Evolutionary conservation across 1,284 basidiomycete species (phyloP).

Genomic region (Tylopilus sp.): DNA sequence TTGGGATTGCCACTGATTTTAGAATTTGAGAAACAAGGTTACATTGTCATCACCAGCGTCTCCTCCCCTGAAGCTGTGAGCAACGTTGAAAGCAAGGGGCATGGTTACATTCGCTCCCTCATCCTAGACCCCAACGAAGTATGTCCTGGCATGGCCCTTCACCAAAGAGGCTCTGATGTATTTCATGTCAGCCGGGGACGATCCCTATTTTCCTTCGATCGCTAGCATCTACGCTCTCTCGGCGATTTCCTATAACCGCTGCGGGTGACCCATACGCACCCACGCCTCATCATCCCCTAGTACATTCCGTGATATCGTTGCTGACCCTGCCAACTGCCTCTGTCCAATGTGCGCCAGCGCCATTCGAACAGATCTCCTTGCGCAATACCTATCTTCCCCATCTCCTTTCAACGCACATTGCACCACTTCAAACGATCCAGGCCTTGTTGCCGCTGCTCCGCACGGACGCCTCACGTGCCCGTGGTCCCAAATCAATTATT

Average conservation of each 20-base stretch:
- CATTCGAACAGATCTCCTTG: conserved; percentile 67
- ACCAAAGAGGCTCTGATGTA: conserved; percentile 3
- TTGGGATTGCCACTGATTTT: conserved; percentile 64
- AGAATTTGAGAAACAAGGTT: conserved; percentile 70
- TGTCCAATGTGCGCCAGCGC: conserved; percentile 43
- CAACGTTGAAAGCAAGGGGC: conserved; percentile 55
- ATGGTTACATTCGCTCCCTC: conserved; percentile 73
- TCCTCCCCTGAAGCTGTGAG: conserved; percentile 57
- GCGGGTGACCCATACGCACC: conserved; percentile 73
- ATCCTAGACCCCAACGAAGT: conserved; percentile 75
- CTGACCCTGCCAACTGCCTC: conserved; percentile 47
- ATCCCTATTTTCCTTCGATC: conserved; percentile 73
- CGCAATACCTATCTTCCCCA: conserved; percentile 60
- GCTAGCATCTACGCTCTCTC: conserved; percentile 69
- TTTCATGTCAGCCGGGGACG: conserved; percentile 51
- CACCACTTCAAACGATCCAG: conserved; percentile 69
- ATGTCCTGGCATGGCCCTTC: neutral
- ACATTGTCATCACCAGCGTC: conserved; percentile 75
- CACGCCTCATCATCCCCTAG: conserved; percentile 56
- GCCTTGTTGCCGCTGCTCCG: conserved; percentile 70
- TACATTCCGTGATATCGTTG: conserved; percentile 68
- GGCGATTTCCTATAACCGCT: conserved; percentile 70
- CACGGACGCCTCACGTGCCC: conserved; percentile 49
- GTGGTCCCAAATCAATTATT: conserved; percentile 57
- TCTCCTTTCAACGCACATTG: conserved; percentile 65